Conservation (phyloP, 1,284 basidiomycete genomes). For the Puccinia coronata region DNA sequence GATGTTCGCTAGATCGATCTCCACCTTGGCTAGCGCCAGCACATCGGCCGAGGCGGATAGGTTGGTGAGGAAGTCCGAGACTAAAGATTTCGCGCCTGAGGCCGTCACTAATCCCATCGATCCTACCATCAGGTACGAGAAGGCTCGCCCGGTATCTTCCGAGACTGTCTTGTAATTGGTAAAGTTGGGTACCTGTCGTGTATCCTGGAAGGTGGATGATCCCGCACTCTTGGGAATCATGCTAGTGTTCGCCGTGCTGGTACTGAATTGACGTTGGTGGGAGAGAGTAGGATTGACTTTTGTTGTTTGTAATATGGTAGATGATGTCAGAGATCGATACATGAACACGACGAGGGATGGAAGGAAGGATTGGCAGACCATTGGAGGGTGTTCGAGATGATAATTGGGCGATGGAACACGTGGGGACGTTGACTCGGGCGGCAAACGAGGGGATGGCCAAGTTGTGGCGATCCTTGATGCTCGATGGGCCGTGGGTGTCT, state of each 20-base stretch:
- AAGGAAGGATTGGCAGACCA: neutral
- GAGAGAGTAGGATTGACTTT: conserved; percentile 63
- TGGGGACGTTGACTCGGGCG: neutral
- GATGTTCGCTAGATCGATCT: conserved; percentile 85
- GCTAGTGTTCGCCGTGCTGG: conserved; percentile 56
- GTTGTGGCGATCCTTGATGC: conserved; percentile 20
- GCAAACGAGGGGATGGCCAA: conserved; percentile 28
- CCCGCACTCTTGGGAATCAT: conserved; percentile 52
- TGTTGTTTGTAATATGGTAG: conserved; percentile 58
- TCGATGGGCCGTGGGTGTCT: neutral
- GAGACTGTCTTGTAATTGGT: conserved; percentile 73
- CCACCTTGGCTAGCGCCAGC: conserved; percentile 95
- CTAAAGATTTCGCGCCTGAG: conserved; percentile 87
- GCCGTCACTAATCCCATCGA: conserved; percentile 91
- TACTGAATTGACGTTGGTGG: conserved; percentile 65
- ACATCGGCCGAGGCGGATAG: conserved; percentile 98
- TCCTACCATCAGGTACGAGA: conserved; percentile 98
- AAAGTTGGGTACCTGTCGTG: conserved; percentile 78
- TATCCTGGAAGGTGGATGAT: conserved; percentile 52
- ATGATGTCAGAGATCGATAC: neutral
- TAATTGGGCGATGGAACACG: conserved; percentile 12
- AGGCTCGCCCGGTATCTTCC: conserved; percentile 72
- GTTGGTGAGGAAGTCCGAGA: conserved; percentile 90
- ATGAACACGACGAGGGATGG: neutral
- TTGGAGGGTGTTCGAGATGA: conserved; percentile 31